Conservation (phyloP, 352 stramenopile species). For the Plasmopara viticola region DNA sequence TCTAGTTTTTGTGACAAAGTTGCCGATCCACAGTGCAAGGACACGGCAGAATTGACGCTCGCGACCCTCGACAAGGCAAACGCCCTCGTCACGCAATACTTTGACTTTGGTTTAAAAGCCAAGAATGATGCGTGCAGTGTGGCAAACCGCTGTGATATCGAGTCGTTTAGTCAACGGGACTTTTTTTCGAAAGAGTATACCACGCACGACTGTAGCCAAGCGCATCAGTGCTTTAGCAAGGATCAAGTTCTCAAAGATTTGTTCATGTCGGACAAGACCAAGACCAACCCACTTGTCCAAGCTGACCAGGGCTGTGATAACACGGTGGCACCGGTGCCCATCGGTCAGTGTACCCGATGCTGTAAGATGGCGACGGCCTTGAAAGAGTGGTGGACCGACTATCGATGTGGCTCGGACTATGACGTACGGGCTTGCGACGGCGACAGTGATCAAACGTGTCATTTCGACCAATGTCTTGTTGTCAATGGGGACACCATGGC, state of each 20-base stretch:
- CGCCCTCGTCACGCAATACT: conserved; percentile 24
- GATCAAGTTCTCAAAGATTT: conserved; percentile 23
- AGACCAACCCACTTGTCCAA: conserved; percentile 33
- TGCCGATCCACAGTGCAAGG: conserved; percentile 3
- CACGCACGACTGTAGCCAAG: conserved; percentile 8
- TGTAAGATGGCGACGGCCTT: conserved; percentile 38
- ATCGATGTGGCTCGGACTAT: conserved; percentile 47
- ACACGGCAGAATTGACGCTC: conserved; percentile 21
- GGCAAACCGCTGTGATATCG: conserved; percentile 37
- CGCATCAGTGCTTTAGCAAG: conserved; percentile 31
- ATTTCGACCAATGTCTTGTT: conserved; percentile 50
- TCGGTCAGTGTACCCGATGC: conserved; percentile 39
- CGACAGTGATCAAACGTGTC: conserved; percentile 23
- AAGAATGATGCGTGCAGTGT: conserved; percentile 48
- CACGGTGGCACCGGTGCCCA: conserved; percentile 24
- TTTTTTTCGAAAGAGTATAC: conserved; percentile 37
- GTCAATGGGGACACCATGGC: conserved; percentile 47
- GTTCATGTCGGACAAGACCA: conserved; percentile 10
- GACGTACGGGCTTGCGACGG: conserved; percentile 35
- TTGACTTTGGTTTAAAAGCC: conserved; percentile 33
- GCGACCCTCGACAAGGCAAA: conserved; percentile 28
- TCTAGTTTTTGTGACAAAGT: conserved; percentile 29
- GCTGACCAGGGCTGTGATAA: conserved; percentile 13
- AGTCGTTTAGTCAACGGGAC: conserved; percentile 29
- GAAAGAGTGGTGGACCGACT: conserved; percentile 61